These are phyloP conservation scores for Coemansia sp. DNA, from an alignment of 192 early-diverging fungal species.

Conservation along the genomic window DNA sequence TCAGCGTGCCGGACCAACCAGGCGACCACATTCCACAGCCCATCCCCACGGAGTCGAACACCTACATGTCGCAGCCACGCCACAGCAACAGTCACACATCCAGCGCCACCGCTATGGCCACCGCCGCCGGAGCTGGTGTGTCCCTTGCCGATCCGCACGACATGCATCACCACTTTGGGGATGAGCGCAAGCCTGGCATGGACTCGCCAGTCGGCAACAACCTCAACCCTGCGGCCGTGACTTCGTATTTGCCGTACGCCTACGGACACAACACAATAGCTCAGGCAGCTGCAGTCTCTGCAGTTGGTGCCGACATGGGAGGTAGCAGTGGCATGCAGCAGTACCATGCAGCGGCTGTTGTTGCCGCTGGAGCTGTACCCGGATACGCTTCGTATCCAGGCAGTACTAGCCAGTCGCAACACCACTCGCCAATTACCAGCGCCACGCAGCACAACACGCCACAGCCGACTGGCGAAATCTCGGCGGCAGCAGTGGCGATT, in stretches of 20 bases:
- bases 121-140: slow-evolving; percentile 22
- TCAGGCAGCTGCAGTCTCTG: slow-evolving; percentile 41
- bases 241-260: slow-evolving; percentile 42
- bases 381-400: slow-evolving; percentile 51
- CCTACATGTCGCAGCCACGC: slow-evolving; percentile 58
- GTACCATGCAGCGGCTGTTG: slow-evolving; percentile 19
- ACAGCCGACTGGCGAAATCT: slow-evolving; percentile 23
- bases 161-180: slow-evolving; percentile 24
- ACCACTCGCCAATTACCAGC: slow-evolving; percentile 53
- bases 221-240: slow-evolving; percentile 13
- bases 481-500: slow-evolving; percentile 38
- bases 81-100: slow-evolving; percentile 12
- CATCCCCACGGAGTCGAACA: slow-evolving; percentile 55
- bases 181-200: slow-evolving; percentile 43
- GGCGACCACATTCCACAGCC: slow-evolving; percentile 49
- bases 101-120: slow-evolving; percentile 21
- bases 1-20: slow-evolving; percentile 82
- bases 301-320: slow-evolving; percentile 20
- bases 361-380: slow-evolving; percentile 27
- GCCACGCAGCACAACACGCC: slow-evolving; percentile 34
- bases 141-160: slow-evolving; percentile 14
- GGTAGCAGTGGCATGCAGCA: slow-evolving; percentile 24
- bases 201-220: slow-evolving; percentile 16
- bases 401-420: slow-evolving; percentile 56
- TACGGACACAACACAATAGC: slow-evolving; percentile 48